Evolutionary conservation across 1,284 basidiomycete species (phyloP).

Genomic region (Cryptococcus deneoformans): DNA sequence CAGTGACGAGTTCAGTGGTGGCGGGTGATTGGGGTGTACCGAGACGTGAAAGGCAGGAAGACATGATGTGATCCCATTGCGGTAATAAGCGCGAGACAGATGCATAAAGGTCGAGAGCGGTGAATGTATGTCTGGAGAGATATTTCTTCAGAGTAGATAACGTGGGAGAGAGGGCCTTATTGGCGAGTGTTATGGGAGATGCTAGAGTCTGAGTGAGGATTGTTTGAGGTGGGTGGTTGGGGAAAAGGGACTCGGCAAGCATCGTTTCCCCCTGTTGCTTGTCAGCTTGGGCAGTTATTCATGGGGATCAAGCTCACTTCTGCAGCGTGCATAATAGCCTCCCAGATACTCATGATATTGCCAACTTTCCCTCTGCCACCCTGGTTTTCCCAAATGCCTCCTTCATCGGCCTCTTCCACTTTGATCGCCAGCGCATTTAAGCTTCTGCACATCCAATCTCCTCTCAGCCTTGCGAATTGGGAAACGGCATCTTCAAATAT

Average conservation of each 20-base stretch:
- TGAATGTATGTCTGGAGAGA: constrained; percentile 37
- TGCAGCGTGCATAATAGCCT: constrained; percentile 31
- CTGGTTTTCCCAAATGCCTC: constrained; percentile 31
- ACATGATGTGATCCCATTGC: constrained; percentile 30
- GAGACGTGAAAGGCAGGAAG: constrained; percentile 27
- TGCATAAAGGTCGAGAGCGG: constrained; percentile 43
- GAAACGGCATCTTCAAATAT: constrained; percentile 26
- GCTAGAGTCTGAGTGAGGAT: constrained; percentile 30
- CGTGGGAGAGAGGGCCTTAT: constrained; percentile 29
- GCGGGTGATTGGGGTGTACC: constrained; percentile 11
- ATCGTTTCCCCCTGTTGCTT: constrained; percentile 38
- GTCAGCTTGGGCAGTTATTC: background rate
- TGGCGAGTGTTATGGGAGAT: constrained; percentile 18
- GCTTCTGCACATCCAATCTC: constrained; percentile 35
- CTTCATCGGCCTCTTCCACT: constrained; percentile 39
- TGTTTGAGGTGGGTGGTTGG: constrained; percentile 25
- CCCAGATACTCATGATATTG: constrained; percentile 29
- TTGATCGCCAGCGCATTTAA: constrained; percentile 18
- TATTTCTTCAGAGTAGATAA: constrained; percentile 38
- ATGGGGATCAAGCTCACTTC: constrained; percentile 29
- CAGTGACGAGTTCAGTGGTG: constrained; percentile 18
- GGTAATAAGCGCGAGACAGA: constrained; percentile 25
- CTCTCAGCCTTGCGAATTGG: constrained; percentile 25
- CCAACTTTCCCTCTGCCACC: constrained; percentile 34
- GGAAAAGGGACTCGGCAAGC: constrained; percentile 38